Conservation (phyloP, 2,329 filamentous ascomycete species). For the Colletotrichum sp. region DNA sequence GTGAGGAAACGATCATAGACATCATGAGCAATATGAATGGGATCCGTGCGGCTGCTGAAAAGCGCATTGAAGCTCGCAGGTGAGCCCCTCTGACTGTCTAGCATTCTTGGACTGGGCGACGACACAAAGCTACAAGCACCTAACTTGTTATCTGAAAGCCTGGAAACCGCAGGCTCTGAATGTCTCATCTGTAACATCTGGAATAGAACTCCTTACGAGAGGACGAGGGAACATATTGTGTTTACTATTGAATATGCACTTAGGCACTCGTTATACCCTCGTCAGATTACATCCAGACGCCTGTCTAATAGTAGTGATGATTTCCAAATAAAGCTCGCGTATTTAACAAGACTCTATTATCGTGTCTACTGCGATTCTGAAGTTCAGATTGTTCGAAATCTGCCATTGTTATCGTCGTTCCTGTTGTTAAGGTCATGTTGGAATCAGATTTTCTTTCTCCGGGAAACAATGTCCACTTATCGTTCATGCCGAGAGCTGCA, state of each 20-base stretch:
- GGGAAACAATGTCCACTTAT: neutral
- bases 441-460: neutral
- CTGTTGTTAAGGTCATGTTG: neutral
- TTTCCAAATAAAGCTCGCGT: neutral
- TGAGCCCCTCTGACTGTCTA: neutral
- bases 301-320: neutral
- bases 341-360: neutral
- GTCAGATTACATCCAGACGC: neutral
- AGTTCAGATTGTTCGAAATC: rapidly evolving
- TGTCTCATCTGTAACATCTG: neutral
- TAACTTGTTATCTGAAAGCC: neutral
- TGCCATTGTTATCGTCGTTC: neutral
- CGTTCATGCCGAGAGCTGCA: neutral
- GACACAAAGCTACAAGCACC: neutral
- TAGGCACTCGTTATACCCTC: neutral
- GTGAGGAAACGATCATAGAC: too few species aligned
- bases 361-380: neutral
- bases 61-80: neutral
- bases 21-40: neutral
- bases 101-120: neutral
- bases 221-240: rapidly evolving
- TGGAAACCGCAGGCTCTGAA: neutral
- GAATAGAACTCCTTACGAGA: neutral
- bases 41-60: neutral
- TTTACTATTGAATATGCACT: neutral